Evolutionary conservation across 495 filamentous ascomycete genomes (phyloP), one percentile per base, ranked within the genome.

Genomic region (Chaetomidium leptoderma): DNA sequence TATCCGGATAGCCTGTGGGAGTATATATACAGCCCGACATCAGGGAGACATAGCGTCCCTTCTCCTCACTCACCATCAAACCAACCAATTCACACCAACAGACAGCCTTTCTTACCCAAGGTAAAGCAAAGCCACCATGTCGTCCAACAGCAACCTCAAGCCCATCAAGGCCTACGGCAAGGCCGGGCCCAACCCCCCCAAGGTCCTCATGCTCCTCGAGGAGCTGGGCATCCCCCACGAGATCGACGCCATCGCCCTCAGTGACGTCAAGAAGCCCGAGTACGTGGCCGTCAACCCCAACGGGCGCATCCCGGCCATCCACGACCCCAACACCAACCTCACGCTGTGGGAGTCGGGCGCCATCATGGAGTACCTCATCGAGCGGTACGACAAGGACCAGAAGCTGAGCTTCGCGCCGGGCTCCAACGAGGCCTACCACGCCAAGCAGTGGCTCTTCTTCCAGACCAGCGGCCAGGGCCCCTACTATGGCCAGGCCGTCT

Each of bases 321-420:
- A 86, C 46, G 87, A 90, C 66, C 78, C 82, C 23, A 90, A 91
- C 73, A 86, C 81, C 0, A 78, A 72, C 55, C 70, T 86, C 59
- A 83, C 73, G 0, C 63, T 91, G 13, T 90, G 85, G 84, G 87
- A 90, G 63, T 86, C 83, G 6, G 87, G 86, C 53, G 88, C 88
- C 16, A 89, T 89, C 68, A 57, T 89, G 60, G 74, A 85, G 57
- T 91, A 91, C 65, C 72, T 91, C 17, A 64, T 88, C 42, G 84
- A 87, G 19, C 79, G 73, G n/a, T 91, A 91, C 72, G 86, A 90
- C 71, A 81, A 70, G 50, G 67, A 81, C 11, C 70, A 82, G 56
- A 83, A 76, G 56, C 62, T 90, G 53, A 83, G 77, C 63, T 87
- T 82, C 63, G 62, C 69, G 4, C 35, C 70, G 14, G 76, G 75